Base-by-base conservation (phyloP, 1,139 yeast genomes). In the Scheffersomyces titani region DNA sequence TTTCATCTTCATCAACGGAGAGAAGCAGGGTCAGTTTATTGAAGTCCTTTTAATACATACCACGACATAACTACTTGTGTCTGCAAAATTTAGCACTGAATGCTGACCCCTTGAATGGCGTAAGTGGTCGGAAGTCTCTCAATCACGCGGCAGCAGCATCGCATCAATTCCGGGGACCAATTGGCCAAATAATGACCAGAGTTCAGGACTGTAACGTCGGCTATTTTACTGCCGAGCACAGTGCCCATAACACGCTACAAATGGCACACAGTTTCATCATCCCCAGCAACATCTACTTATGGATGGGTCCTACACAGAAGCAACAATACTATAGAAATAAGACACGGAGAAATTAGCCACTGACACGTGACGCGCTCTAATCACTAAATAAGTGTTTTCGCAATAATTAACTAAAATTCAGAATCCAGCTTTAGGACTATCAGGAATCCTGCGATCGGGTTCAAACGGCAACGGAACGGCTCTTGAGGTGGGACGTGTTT, bases 361-460 rank as follows among this genome's bases (percentile, higher is more conserved):
- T 53, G 57, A 57, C 64, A 59, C 62, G 56, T 61, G 63, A 53
- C 55, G 44, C 40, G 19, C 51, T 56, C 60, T 59, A 55, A 59
- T 59, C 22, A 20, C 4, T 49, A 30, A 30, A 16, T 11, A 5
- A 47, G 47, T 48, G 48, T 50, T 52, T 40, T 49, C 53, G 49
- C 49, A 46, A 46, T 46, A 46, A 46, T 46, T 20, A 13, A 46
- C 19, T 22, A 46, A 46, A 46, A 46, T 46, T 46, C 49, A 46
- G 22, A 46, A 46, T 46, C 49, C 20, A 22, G 49, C 18, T 19
- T 30, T 30, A 30, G 40, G 16, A 30, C 13, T 13, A 30, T 30
- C 40, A 3, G 40, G 40, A 30, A 30, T 30, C 40, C 40, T 30
- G 40, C 16, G 4, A 30, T 30, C 16, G 40, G 40, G 40, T 11